Conservation (phyloP, 345 rosid genomes). For the Turnera subulata region DNA sequence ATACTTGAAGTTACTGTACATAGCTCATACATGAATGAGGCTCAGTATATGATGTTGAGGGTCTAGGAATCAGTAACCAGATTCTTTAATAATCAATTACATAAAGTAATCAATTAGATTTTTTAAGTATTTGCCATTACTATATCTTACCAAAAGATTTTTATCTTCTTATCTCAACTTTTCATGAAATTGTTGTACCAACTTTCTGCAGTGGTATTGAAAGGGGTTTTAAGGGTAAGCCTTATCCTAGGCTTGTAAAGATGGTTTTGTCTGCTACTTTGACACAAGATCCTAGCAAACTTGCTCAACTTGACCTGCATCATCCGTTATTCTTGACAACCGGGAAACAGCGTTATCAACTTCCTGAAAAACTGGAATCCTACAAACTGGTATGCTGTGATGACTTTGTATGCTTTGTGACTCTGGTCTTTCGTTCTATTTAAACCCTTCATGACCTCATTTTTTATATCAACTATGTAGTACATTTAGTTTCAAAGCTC, state of each 20-base stretch:
- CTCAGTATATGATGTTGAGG: too few relatives aligned
- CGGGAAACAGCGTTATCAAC: slow-evolving; percentile 65
- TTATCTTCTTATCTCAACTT: not conserved
- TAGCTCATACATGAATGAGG: too few relatives aligned
- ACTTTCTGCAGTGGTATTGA: slow-evolving; percentile 64
- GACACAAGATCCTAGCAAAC: slow-evolving; percentile 97
- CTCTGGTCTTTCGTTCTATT: not conserved
- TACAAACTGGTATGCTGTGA: slow-evolving; percentile 62
- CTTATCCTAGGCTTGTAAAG: slow-evolving; percentile 78
- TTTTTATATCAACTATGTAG: not conserved
- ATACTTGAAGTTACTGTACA: too few relatives aligned
- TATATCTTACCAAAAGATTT: not conserved
- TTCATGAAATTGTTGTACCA: not conserved
- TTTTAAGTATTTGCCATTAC: not conserved
- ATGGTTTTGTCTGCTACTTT: slow-evolving; percentile 91
- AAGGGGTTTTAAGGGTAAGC: slow-evolving; percentile 76
- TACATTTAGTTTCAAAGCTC: too few relatives aligned
- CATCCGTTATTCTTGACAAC: slow-evolving; percentile 88
- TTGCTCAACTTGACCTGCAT: slow-evolving; percentile 83
- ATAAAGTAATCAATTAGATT: too few relatives aligned
- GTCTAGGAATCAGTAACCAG: not conserved
- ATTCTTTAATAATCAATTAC: slow-evolving; percentile 1
- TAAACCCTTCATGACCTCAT: not conserved
- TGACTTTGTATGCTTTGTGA: slow-evolving; percentile 4
- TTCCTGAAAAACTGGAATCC: slow-evolving; percentile 81